These are phyloP conservation scores for Beauveria medogensis DNA, from an alignment of 2,329 filamentous ascomycete species.

Conservation along the genomic window DNA sequence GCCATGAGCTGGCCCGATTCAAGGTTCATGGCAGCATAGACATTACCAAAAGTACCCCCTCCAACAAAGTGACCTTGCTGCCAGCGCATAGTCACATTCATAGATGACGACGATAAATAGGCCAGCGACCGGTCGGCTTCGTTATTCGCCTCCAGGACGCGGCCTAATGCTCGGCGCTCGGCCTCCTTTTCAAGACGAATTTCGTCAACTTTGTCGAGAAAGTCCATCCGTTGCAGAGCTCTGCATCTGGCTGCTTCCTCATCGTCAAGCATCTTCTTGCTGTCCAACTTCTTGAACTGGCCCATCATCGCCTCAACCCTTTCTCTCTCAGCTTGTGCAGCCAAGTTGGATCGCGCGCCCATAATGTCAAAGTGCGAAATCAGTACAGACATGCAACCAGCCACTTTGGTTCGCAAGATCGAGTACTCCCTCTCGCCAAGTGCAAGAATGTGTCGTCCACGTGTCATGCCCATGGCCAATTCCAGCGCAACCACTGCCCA, in stretches of 20 bases:
- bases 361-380: slow-evolving; percentile 99
- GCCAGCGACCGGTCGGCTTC: slow-evolving; percentile 93
- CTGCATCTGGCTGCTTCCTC: slow-evolving; percentile 74
- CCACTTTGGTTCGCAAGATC: slow-evolving; percentile 76
- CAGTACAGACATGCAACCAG: slow-evolving; percentile 91
- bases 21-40: slow-evolving; percentile 94
- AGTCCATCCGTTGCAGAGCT: slow-evolving; percentile 64
- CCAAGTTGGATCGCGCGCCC: slow-evolving; percentile 86
- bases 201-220: slow-evolving; percentile 70
- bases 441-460: slow-evolving; percentile 85
- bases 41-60: slow-evolving; percentile 92
- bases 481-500: slow-evolving; percentile 95
- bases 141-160: slow-evolving; percentile 88
- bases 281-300: slow-evolving; percentile 69
- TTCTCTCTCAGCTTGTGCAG: slow-evolving; percentile 89
- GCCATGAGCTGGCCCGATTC: slow-evolving; percentile 96
- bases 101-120: slow-evolving; percentile 86
- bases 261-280: slow-evolving; percentile 66
- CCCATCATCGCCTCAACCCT: slow-evolving; percentile 72
- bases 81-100: slow-evolving; percentile 93
- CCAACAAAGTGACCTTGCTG: slow-evolving; percentile 98
- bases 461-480: slow-evolving; percentile 95
- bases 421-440: slow-evolving; percentile 84
- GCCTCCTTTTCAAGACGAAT: slow-evolving; percentile 69
- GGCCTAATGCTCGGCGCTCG: slow-evolving; percentile 78